A percentile compares a stretch with the other conserved stretches of the same genome.
Evolutionary conservation across 257 asterid species (phyloP).

Genomic region (Datura wrightii): DNA sequence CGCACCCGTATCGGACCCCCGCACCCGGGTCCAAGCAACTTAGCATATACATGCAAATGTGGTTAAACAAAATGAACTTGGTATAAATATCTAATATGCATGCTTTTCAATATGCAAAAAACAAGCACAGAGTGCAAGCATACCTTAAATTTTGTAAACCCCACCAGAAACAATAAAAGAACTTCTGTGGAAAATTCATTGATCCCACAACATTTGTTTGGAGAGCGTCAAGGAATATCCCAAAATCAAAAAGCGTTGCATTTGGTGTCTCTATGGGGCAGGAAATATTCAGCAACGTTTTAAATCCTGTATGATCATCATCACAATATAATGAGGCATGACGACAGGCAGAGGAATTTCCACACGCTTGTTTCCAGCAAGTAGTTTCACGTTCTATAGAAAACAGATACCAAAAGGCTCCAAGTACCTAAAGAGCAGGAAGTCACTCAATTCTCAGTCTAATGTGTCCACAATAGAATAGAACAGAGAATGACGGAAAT

Average conservation of each 20-base stretch:
- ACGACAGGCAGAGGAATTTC: constrained; percentile 49
- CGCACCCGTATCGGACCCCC: too few relatives aligned
- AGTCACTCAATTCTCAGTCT: neutral
- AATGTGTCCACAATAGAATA: neutral
- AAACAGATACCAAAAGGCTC: constrained; percentile 93
- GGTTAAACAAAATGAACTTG: neutral
- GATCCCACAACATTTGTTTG: constrained; percentile 91
- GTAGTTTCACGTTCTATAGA: constrained; percentile 91
- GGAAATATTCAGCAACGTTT: constrained; percentile 44
- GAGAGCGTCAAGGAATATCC: constrained; percentile 93
- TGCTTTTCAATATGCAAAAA: neutral
- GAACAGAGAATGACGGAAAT: neutral
- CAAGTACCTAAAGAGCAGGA: constrained; percentile 62
- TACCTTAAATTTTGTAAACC: constrained; percentile 97
- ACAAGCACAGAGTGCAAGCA: constrained; percentile 9
- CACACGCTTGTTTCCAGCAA: constrained; percentile 84
- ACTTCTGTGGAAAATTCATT: constrained; percentile 81
- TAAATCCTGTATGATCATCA: constrained; percentile 49
- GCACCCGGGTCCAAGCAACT: too few relatives aligned
- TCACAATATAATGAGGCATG: constrained; percentile 62
- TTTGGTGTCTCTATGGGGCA: constrained; percentile 73
- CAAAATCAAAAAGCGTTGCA: constrained; percentile 73
- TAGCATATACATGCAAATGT: constrained; percentile 6
- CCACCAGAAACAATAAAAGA: constrained; percentile 99
- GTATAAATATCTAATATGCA: neutral